These are phyloP conservation scores for Starmerella bombicola DNA, from an alignment of 805 yeast species.

Conservation along the genomic window DNA sequence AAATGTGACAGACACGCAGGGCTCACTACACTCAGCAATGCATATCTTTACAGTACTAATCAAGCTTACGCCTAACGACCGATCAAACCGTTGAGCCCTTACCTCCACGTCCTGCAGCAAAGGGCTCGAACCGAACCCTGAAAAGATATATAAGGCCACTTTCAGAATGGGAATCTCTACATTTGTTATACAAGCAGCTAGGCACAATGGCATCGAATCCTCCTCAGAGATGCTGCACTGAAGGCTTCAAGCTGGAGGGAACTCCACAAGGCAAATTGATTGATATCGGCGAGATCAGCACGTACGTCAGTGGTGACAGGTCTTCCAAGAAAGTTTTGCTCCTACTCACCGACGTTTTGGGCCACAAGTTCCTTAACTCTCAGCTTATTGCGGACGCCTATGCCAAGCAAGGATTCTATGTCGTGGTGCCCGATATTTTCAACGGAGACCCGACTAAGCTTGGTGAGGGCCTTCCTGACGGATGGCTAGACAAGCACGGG, in stretches of 20 bases:
- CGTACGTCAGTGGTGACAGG: slow-evolving; percentile 40
- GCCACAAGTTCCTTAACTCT: slow-evolving; percentile 45
- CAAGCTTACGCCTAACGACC: no score
- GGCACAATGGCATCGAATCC: slow-evolving; percentile 28
- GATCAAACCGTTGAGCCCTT: not conserved
- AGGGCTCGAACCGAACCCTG: no score
- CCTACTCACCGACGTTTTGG: slow-evolving; percentile 53
- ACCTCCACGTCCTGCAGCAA: no score
- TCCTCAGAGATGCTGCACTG: slow-evolving; percentile 27
- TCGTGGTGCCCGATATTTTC: slow-evolving; percentile 65
- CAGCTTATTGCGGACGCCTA: slow-evolving; percentile 40
- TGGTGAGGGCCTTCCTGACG: slow-evolving; percentile 19
- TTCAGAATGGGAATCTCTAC: no score
- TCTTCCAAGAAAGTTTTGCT: slow-evolving; percentile 42
- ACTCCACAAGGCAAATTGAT: slow-evolving; percentile 22
- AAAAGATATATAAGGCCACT: no score
- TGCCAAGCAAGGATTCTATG: slow-evolving; percentile 50
- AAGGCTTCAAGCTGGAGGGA: slow-evolving; percentile 26
- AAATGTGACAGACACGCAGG: no score
- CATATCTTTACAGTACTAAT: no score
- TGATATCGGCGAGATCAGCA: slow-evolving; percentile 27
- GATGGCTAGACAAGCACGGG: slow-evolving; percentile 48
- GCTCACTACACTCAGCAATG: no score
- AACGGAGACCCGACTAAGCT: slow-evolving; percentile 39
- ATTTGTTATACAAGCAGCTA: no score